Percentiles rank a stretch among this genome's conserved stretches.
Conservation (phyloP, 2,329 filamentous ascomycete species). For the Thielaviopsis ethacetica region DNA sequence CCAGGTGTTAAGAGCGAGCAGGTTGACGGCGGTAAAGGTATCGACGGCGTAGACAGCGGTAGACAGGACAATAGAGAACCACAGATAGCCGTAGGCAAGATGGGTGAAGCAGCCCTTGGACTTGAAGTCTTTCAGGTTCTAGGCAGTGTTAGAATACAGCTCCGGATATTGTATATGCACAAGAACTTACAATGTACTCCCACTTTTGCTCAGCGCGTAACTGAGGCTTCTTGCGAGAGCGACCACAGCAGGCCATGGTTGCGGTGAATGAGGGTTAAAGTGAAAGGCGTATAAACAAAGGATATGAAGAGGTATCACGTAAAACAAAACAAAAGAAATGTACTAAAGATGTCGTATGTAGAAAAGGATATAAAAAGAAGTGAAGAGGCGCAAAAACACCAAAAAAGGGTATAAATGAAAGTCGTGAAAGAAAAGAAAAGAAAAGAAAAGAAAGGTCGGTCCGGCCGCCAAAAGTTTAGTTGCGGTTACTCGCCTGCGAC, state of each 20-base stretch:
- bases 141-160: not conserved
- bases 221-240: slow-evolving; percentile 42
- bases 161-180: slow-evolving; percentile 14
- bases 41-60: slow-evolving; percentile 78
- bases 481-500: slow-evolving; percentile 13
- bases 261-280: not conserved
- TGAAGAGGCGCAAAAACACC: slow-evolving; percentile 1
- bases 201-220: slow-evolving; percentile 77
- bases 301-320: slow-evolving; percentile 5
- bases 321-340: slow-evolving; percentile 1
- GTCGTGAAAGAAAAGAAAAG: not conserved
- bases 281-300: slow-evolving; percentile 8
- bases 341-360: not conserved
- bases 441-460: slow-evolving; percentile 9
- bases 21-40: slow-evolving; percentile 81
- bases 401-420: slow-evolving; percentile 1
- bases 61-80: slow-evolving; percentile 62
- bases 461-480: slow-evolving; percentile 8
- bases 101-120: slow-evolving; percentile 59
- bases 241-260: slow-evolving; percentile 48
- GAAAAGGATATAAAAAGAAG: slow-evolving; percentile 10
- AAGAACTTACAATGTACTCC: slow-evolving; percentile 64
- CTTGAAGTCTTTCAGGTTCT: slow-evolving; percentile 58
- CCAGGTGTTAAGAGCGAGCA: slow-evolving; percentile 81
- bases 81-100: slow-evolving; percentile 74